Conservation (phyloP, 2,329 filamentous ascomycete genomes). For the Pseudocercospora fuligena region DNA sequence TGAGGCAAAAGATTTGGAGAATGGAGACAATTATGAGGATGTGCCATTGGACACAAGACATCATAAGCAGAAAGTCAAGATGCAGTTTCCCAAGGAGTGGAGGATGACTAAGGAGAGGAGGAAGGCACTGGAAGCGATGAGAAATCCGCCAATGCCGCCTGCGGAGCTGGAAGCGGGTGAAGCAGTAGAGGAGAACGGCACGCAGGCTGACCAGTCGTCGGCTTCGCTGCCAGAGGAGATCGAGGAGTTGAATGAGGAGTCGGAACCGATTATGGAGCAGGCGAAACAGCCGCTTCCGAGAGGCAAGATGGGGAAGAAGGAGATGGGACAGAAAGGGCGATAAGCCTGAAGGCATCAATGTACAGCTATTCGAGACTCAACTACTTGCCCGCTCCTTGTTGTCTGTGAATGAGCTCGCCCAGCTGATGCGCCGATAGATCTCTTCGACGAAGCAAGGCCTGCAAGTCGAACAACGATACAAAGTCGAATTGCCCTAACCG, state of each 20-base stretch:
- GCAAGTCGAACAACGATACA: neutral
- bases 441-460: neutral
- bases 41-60: slow-evolving; percentile 89
- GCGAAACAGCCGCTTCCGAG: slow-evolving; percentile 34
- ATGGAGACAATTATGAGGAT: slow-evolving; percentile 82
- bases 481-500: too few species aligned
- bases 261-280: slow-evolving; percentile 40
- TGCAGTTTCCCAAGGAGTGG: slow-evolving; percentile 83
- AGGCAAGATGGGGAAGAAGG: slow-evolving; percentile 40
- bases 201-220: slow-evolving; percentile 32
- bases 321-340: neutral
- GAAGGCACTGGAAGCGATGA: slow-evolving; percentile 65
- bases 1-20: slow-evolving; percentile 69
- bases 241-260: slow-evolving; percentile 33
- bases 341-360: neutral
- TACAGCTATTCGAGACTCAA: neutral
- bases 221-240: slow-evolving; percentile 20
- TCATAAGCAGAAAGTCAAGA: slow-evolving; percentile 69
- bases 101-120: slow-evolving; percentile 72
- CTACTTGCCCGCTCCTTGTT: neutral
- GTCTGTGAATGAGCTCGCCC: neutral
- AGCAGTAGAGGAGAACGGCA: slow-evolving; percentile 56
- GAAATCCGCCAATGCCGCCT: slow-evolving; percentile 57
- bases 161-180: slow-evolving; percentile 59
- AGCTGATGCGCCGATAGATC: neutral